Base-by-base conservation (phyloP, 2,329 filamentous ascomycete species). In the Aspergillus fischeri region DNA sequence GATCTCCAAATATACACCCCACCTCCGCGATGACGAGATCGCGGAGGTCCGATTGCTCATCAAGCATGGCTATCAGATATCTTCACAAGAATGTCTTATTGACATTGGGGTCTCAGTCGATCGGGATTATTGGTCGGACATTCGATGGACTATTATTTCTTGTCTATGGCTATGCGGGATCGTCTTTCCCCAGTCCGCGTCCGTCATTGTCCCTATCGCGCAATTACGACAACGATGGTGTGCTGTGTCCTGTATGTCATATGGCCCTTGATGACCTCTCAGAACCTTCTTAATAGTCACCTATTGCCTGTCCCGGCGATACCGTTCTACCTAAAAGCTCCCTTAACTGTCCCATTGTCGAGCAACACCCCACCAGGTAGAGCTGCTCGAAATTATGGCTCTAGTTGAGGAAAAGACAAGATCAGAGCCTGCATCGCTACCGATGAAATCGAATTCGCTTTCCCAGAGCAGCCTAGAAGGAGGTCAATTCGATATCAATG, bases 401-500 rank as follows among this genome's bases (percentile, higher is more conserved):
- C 51, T 59, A 29, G 10, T 56, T 38, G 44, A 60, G 29, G 55
- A 58, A 17, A 54, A 53, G 9, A 52, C 53, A 29, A 51, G 38
- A 2, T 25, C 47, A 6, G 49, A 53, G 1, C 14, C 49, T 14
- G 28, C 25, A 17, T 48, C 52, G 4, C 9, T 49, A 10, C 49
- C 45, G 2, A 53, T 47, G 45, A 51, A 57, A 5, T 25, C n/a
- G 20, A 55, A 52, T 32, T 47, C 27, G 17, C 35, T n/a, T 10
- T 59, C 55, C 10, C 53, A 56, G 3, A 63, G 62, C 54, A 66
- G 57, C 47, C 41, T 63, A 3, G 60, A 58, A n/a, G 64, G 66
- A 20, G 60, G 61, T 6, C 55, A 60, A 20, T 48, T 59, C 11
- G 60, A 57, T 3, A 69, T 76, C 54, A 73, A 75, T 48, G 74